These are phyloP conservation scores for Pichia thaimueangensis DNA, from an alignment of 805 yeast species.

Conservation along the genomic window DNA sequence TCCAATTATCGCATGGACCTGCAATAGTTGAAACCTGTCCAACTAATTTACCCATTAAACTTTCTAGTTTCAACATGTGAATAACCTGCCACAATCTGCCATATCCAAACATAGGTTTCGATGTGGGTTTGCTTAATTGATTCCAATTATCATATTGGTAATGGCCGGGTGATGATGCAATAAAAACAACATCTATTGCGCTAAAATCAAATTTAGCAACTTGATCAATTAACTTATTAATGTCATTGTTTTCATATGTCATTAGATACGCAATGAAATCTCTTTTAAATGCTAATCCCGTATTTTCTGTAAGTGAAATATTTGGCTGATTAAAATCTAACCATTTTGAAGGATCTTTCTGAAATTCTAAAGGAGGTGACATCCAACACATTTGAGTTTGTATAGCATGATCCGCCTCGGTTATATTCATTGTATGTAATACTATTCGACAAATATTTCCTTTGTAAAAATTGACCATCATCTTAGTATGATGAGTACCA, in stretches of 20 bases:
- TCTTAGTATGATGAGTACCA: conserved; percentile 58
- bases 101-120: conserved; percentile 35
- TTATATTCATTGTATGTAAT: conserved; percentile 55
- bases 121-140: not conserved
- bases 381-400: conserved; percentile 67
- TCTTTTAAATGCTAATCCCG: conserved; percentile 35
- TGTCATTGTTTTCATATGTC: conserved; percentile 32
- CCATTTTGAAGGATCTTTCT: not conserved
- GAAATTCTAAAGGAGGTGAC: conserved; percentile 37
- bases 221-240: conserved; percentile 25
- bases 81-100: conserved; percentile 40
- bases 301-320: conserved; percentile 7
- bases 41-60: conserved; percentile 28
- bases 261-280: conserved; percentile 40
- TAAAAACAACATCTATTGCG: conserved; percentile 43
- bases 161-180: conserved; percentile 50
- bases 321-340: conserved; percentile 6
- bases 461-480: conserved; percentile 52
- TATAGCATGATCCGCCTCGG: conserved; percentile 44
- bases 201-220: conserved; percentile 39
- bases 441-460: conserved; percentile 44
- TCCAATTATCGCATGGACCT: conserved; percentile 33
- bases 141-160: conserved; percentile 20
- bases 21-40: conserved; percentile 47
- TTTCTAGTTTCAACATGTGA: conserved; percentile 28